Conservation (phyloP, 305 asterid species). For the Solanum hybrid region DNA sequence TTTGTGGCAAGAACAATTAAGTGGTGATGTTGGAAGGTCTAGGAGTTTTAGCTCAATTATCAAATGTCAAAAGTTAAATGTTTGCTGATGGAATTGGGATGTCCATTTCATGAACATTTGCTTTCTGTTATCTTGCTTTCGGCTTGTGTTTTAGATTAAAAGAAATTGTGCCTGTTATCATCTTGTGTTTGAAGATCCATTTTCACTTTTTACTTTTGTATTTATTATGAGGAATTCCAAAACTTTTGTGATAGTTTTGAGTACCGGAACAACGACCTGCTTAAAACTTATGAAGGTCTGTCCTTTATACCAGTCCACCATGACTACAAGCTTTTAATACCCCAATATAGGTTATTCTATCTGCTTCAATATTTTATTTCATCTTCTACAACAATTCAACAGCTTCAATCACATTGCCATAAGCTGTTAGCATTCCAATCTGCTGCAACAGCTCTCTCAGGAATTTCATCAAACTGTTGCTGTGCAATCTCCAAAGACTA, state of each 20-base stretch:
- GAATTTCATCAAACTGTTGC: background rate
- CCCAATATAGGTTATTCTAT: constrained; percentile 46
- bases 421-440: constrained; percentile 7
- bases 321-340: constrained; percentile 72
- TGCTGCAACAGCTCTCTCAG: background rate
- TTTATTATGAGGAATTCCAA: background rate
- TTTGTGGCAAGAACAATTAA: background rate
- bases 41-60: background rate
- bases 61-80: background rate
- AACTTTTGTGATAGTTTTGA: background rate
- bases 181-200: background rate
- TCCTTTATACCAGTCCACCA: constrained; percentile 24
- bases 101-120: background rate
- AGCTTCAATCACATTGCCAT: constrained; percentile 47
- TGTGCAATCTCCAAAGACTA: background rate
- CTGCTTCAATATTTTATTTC: constrained; percentile 44
- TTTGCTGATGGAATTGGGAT: background rate
- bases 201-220: background rate
- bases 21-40: constrained; percentile 2
- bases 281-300: background rate
- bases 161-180: background rate
- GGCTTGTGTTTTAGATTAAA: background rate
- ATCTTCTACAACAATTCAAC: constrained; percentile 38
- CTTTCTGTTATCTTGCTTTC: background rate
- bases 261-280: background rate